Conservation (phyloP, 441 rosid species). For the Mallotus repandus region DNA sequence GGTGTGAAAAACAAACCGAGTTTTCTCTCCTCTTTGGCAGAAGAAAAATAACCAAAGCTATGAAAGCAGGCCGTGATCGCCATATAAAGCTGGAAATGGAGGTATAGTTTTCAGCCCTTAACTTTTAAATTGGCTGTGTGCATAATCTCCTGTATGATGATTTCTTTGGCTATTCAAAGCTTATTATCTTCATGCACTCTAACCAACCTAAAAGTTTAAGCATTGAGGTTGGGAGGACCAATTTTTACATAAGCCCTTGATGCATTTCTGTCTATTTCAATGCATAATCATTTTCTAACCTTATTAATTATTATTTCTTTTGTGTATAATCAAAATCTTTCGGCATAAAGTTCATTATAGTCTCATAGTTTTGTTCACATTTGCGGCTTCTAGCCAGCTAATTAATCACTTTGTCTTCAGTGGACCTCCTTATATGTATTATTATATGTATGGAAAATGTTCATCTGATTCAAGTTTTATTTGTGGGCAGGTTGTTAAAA, state of each 20-base stretch:
- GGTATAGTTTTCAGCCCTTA: conserved; percentile 33
- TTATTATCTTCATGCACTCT: no score
- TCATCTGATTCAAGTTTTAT: conserved; percentile 13
- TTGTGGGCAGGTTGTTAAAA: conserved; percentile 50
- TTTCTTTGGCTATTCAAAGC: no score
- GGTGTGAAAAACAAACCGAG: conserved; percentile 92
- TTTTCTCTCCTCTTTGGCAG: conserved; percentile 42
- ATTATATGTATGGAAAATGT: neutral
- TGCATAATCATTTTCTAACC: no score
- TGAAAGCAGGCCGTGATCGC: conserved; percentile 73
- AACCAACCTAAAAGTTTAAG: no score
- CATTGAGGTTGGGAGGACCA: no score
- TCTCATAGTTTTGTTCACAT: neutral
- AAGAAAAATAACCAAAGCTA: conserved; percentile 50
- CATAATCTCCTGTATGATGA: no score
- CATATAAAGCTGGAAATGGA: conserved; percentile 70
- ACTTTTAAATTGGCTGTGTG: no score
- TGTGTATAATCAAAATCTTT: no score
- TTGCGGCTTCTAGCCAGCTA: neutral
- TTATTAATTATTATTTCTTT: no score
- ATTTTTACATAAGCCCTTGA: no score
- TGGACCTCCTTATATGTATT: neutral
- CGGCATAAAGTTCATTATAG: neutral
- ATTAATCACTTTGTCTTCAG: conserved; percentile 5
- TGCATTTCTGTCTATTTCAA: no score